Evolutionary conservation across 2,329 filamentous ascomycete species (phyloP), one percentile per base, ranked within the genome.

Genomic region (Sporothrix globosa): DNA sequence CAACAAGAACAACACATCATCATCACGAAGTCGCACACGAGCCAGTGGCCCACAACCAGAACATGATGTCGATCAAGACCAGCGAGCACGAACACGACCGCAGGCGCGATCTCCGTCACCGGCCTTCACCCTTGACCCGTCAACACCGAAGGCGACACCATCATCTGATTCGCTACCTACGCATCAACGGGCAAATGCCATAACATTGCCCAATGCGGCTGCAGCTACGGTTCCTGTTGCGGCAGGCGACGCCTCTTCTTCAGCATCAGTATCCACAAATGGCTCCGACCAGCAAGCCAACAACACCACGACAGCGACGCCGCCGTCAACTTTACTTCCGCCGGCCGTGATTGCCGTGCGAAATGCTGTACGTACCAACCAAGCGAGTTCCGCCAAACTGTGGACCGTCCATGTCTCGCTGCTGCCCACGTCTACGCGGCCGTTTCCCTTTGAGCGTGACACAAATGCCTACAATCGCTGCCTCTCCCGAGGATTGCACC

Each of bases 341-440:
- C 54, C 70, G 9, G 19, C 63, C 1, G 48, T 58, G 4, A 21
- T 60, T 2, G 39, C 70, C 5, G 41, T 63, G 13, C 30, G 65
- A n/a, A 58, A 46, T 13, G 27, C 41, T 2, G 65, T 34, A 10
- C 68, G 53, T 52, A 68, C 41, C 14, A 46, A 70, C 56, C 71
- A 76, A 34, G 72, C 77, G 73, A 72, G 73, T 5, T 56, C 76
- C 79, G 80, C 78, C 69, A 78, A 75, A 30, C 72, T 81, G 5
- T 89, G 87, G 87, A 88, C 86, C 1, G 84, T 88, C 39, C 86
- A 88, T 74, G 81, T 89, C 48, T 88, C 87, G 2, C 81, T 89
- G 14, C 80, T 89, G 50, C 87, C 87, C 4, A 84, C 82, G 61
- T 81, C 80, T 14, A 82, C 82, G 46, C 83, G 85, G 70, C 84